These are phyloP conservation scores for Phaseolus coccineus DNA, from an alignment of 331 rosid species.

Conservation along the genomic window DNA sequence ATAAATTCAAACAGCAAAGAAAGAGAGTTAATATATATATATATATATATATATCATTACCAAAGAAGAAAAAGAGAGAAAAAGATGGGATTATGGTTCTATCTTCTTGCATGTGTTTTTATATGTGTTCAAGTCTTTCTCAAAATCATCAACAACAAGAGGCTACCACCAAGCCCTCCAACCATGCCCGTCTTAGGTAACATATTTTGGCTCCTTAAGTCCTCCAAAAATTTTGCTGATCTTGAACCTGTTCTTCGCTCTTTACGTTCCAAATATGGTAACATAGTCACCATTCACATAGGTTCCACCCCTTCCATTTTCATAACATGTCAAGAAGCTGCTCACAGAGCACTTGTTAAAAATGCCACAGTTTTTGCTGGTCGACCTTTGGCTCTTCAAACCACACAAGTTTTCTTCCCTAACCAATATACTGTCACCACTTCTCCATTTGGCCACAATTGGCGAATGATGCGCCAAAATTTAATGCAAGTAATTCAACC, in stretches of 20 bases:
- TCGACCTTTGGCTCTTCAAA: slow-evolving; percentile 50
- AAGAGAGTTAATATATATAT: too few species aligned
- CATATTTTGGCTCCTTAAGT: slow-evolving; percentile 56
- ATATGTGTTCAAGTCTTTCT: slow-evolving; percentile 36
- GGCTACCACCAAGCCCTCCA: slow-evolving; percentile 59
- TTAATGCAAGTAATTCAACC: slow-evolving; percentile 55
- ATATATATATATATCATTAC: neutral
- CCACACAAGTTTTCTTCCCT: slow-evolving; percentile 50
- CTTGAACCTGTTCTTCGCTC: slow-evolving; percentile 51
- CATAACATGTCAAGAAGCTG: slow-evolving; percentile 55
- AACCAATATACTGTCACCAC: slow-evolving; percentile 38
- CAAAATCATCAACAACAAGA: slow-evolving; percentile 15
- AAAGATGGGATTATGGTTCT: slow-evolving; percentile 50
- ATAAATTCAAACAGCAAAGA: too few species aligned
- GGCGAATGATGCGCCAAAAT: slow-evolving; percentile 55
- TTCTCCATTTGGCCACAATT: slow-evolving; percentile 48
- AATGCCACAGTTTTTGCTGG: slow-evolving; percentile 47
- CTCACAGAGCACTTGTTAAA: slow-evolving; percentile 57
- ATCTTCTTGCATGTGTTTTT: slow-evolving; percentile 31
- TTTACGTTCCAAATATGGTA: slow-evolving; percentile 52
- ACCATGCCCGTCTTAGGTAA: slow-evolving; percentile 57
- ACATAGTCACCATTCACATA: slow-evolving; percentile 53
- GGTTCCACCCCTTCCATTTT: slow-evolving; percentile 56
- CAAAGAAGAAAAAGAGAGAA: neutral
- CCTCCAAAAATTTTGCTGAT: slow-evolving; percentile 55